Evolutionary conservation across 106 monocot genomes (phyloP).

Genomic region (Amphibolis antarctica): DNA sequence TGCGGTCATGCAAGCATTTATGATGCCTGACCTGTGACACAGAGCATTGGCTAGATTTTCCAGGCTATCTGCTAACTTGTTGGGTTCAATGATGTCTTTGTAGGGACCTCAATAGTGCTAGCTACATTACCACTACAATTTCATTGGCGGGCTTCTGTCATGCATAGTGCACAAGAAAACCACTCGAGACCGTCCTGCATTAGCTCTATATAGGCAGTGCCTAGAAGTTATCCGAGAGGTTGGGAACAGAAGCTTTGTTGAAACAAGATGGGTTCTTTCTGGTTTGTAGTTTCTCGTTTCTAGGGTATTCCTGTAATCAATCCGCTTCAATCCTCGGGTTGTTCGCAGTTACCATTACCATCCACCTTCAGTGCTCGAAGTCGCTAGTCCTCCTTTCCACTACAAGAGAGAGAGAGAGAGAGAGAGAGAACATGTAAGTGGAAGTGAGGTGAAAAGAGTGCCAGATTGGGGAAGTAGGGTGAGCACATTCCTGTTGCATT

Average conservation of each 20-base stretch:
- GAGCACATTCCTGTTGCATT: slow-evolving; percentile 15
- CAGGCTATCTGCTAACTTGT: background rate
- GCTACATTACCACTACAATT: background rate
- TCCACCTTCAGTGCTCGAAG: background rate
- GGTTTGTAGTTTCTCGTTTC: background rate
- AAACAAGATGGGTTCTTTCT: background rate
- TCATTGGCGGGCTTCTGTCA: background rate
- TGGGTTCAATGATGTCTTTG: background rate
- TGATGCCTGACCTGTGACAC: background rate
- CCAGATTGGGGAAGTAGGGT: too few relatives aligned
- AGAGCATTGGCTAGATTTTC: background rate
- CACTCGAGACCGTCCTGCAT: too few relatives aligned
- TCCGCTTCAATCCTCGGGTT: background rate
- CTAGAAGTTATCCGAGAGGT: background rate
- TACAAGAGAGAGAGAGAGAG: background rate
- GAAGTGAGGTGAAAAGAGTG: too few relatives aligned
- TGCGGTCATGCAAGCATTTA: background rate
- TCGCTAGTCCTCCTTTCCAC: background rate
- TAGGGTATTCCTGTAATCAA: background rate
- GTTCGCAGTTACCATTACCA: slow-evolving; percentile 7
- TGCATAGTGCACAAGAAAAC: background rate
- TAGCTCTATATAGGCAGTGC: too few relatives aligned
- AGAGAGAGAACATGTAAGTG: slow-evolving; percentile 3
- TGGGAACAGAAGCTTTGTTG: background rate
- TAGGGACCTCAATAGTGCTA: background rate